These are phyloP conservation scores for Hepatocystis sp. DNA, from an alignment of 169 alveolate species.

Conservation along the genomic window DNA sequence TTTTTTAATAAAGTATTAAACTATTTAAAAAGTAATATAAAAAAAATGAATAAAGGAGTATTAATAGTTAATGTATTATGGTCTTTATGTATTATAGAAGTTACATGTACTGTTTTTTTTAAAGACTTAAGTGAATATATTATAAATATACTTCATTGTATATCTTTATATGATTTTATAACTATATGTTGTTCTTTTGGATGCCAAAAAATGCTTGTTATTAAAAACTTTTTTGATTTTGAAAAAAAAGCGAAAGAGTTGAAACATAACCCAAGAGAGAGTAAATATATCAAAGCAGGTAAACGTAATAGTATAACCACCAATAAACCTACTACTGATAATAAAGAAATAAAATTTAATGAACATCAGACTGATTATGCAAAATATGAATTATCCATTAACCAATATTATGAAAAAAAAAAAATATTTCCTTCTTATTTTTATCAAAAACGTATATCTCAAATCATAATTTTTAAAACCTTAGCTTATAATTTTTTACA, in stretches of 20 bases:
- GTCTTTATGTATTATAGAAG: constrained; percentile 58
- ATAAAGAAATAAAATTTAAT: no score
- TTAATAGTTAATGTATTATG: constrained; percentile 26
- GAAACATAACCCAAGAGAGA: background rate
- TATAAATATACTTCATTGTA: constrained; percentile 36
- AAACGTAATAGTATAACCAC: no score
- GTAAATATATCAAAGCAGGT: no score
- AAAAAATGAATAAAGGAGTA: constrained; percentile 45
- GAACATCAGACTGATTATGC: constrained; percentile 7
- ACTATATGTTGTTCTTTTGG: constrained; percentile 58
- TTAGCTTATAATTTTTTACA: constrained; percentile 52
- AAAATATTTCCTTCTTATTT: constrained; percentile 45
- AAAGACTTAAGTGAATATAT: constrained; percentile 57
- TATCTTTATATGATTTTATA: constrained; percentile 39
- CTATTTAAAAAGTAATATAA: constrained; percentile 34
- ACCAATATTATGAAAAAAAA: constrained; percentile 27
- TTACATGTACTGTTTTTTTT: constrained; percentile 15
- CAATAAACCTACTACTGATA: no score
- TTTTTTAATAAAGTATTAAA: constrained; percentile 55
- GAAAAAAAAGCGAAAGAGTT: constrained; percentile 14
- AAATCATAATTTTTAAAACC: constrained; percentile 44
- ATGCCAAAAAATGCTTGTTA: constrained; percentile 43
- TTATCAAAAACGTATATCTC: constrained; percentile 35
- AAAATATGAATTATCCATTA: constrained; percentile 11
- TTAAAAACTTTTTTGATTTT: constrained; percentile 9